These are phyloP conservation scores for Acacia acuminata DNA, from an alignment of 306 rosid genomes.

Conservation along the genomic window DNA sequence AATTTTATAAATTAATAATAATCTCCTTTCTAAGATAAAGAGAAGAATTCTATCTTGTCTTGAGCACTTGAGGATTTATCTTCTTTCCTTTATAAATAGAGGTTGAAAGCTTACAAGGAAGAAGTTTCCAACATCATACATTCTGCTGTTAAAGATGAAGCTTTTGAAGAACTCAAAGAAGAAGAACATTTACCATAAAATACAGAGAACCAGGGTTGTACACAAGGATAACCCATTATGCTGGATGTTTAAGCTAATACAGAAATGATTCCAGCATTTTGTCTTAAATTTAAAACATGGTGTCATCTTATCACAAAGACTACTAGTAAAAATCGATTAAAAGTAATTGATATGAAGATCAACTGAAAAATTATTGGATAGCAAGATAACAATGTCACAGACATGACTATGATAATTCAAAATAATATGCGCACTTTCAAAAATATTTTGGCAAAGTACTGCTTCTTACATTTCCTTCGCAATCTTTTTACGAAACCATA, in stretches of 20 bases:
- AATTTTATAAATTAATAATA: too few relatives aligned
- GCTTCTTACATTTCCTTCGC: slow-evolving; percentile 27
- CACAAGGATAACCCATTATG: not conserved
- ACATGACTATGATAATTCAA: not conserved
- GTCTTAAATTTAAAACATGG: not conserved
- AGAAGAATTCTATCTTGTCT: too few relatives aligned
- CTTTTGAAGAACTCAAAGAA: not conserved
- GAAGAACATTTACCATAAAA: not conserved
- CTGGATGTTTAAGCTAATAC: not conserved
- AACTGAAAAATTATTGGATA: not conserved
- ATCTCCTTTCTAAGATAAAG: too few relatives aligned
- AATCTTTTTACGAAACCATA: not conserved
- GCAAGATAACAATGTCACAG: not conserved
- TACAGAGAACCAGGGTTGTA: not conserved
- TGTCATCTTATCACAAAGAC: not conserved
- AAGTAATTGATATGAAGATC: not conserved
- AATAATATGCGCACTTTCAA: not conserved
- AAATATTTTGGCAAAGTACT: not conserved
- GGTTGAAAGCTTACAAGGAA: too few relatives aligned
- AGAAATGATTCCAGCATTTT: not conserved
- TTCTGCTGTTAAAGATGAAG: too few relatives aligned
- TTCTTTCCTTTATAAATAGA: too few relatives aligned
- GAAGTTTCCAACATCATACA: too few relatives aligned
- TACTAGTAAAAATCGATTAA: not conserved
- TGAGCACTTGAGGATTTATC: too few relatives aligned